Conservation (phyloP, 257 asterid genomes). For the Fraxinus quadrangulata region DNA sequence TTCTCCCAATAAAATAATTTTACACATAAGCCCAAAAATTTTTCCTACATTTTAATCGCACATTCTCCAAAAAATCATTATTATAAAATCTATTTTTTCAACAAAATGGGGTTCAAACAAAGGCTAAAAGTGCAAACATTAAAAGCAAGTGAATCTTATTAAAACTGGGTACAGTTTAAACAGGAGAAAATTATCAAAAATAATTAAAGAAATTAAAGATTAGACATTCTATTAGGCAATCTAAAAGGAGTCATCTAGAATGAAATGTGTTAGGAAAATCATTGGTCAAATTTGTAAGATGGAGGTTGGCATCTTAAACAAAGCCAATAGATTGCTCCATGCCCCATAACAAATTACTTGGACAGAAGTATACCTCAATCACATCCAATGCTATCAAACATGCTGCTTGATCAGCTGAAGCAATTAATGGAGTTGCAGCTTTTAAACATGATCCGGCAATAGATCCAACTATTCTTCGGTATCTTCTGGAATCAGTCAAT, state of each 20-base stretch:
- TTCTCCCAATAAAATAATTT: too few species aligned
- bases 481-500: slow-evolving; percentile 74
- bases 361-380: slow-evolving; percentile 55
- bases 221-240: not conserved
- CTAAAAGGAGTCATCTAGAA: not conserved
- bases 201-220: not conserved
- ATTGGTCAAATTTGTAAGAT: slow-evolving; percentile 9
- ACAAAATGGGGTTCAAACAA: too few species aligned
- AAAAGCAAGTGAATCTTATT: not conserved
- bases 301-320: not conserved
- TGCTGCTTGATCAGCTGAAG: slow-evolving; percentile 72
- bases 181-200: too few species aligned
- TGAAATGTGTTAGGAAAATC: not conserved
- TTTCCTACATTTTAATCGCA: too few species aligned
- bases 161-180: not conserved
- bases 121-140: not conserved
- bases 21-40: too few species aligned
- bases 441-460: slow-evolving; percentile 76
- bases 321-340: not conserved
- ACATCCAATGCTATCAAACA: slow-evolving; percentile 72
- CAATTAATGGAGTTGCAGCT: slow-evolving; percentile 77
- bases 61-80: too few species aligned
- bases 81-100: too few species aligned
- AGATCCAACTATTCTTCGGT: slow-evolving; percentile 79
- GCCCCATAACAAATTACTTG: not conserved